Conservation (phyloP, 805 yeast genomes). For the Pachysolen tannophilus region DNA sequence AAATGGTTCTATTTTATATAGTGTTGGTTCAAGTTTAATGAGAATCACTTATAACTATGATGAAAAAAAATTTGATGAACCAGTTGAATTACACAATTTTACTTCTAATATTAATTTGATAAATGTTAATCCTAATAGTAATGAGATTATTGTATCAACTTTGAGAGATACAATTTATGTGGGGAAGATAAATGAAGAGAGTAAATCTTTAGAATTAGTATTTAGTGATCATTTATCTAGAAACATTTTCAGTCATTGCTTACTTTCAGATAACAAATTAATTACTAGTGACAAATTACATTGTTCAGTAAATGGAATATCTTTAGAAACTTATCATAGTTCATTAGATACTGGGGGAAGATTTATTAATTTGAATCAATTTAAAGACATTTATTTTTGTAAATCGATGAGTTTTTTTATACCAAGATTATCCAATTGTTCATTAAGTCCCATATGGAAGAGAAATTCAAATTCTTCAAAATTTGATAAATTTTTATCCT, state of each 20-base stretch:
- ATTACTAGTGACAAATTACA: conserved; percentile 17
- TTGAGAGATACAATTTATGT: conserved; percentile 8
- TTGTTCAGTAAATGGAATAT: conserved; percentile 12
- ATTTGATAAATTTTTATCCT: conserved; percentile 17
- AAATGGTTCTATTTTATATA: conserved; percentile 18
- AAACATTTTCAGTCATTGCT: conserved; percentile 16
- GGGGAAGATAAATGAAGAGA: conserved; percentile 13
- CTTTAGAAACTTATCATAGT: conserved; percentile 7
- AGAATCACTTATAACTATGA: conserved; percentile 12
- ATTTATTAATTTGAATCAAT: conserved; percentile 7
- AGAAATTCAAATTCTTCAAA: conserved; percentile 3
- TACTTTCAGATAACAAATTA: conserved; percentile 13
- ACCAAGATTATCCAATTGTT: conserved; percentile 23
- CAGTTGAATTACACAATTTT: conserved; percentile 7
- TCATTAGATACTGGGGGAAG: conserved; percentile 15
- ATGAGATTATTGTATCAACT: conserved; percentile 2
- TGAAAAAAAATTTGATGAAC: conserved; percentile 16
- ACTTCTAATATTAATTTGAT: neutral
- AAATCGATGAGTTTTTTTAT: conserved; percentile 17
- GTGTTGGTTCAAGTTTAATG: conserved; percentile 11
- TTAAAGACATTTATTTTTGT: conserved; percentile 1
- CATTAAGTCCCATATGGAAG: conserved; percentile 25
- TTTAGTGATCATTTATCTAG: conserved; percentile 8
- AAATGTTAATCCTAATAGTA: neutral
- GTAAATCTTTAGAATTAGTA: conserved; percentile 11